phyloP scores from a whole-genome alignment of 2,329 filamentous ascomycete species.

The Cordyceps farinosa region DNA sequence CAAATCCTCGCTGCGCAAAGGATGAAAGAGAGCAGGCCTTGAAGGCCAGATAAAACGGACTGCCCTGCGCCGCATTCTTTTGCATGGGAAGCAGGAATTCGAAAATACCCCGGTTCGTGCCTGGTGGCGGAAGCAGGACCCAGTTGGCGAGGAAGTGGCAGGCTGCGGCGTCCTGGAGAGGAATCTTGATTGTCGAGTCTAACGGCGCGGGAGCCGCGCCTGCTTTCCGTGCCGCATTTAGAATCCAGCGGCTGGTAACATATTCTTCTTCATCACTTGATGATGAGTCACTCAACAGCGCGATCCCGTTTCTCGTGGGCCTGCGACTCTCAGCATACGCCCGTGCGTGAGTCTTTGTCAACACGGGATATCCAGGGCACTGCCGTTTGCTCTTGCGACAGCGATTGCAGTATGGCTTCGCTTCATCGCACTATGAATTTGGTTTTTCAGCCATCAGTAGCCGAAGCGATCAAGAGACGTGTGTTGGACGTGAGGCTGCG shows the following conservation, averaged over 20 bases:
- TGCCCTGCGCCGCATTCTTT: neutral
- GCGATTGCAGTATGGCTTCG: constrained; percentile 4
- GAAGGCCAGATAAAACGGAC: constrained; percentile 6
- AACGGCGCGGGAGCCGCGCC: neutral
- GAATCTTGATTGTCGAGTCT: constrained; percentile 6
- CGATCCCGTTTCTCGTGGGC: neutral
- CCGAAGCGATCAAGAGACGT: neutral
- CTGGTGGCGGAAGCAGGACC: neutral
- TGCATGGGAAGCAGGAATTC: constrained; percentile 6
- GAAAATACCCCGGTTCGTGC: constrained; percentile 3
- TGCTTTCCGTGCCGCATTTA: neutral
- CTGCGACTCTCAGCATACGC: neutral
- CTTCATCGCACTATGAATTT: neutral
- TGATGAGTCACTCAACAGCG: neutral
- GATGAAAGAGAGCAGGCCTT: constrained; percentile 10
- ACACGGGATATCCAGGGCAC: constrained; percentile 3
- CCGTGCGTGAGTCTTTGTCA: neutral
- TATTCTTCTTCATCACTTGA: constrained; percentile 1
- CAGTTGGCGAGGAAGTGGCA: constrained; percentile 11
- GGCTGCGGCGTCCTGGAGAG: neutral
- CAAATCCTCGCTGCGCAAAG: neutral
- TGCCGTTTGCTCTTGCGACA: constrained; percentile 10
- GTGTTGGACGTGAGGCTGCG: neutral
- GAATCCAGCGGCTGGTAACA: neutral
- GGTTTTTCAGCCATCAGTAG: neutral